Evolutionary conservation across 106 monocot species (phyloP), one percentile per base, ranked within the genome.

Genomic region (Apostasia ramifera): DNA sequence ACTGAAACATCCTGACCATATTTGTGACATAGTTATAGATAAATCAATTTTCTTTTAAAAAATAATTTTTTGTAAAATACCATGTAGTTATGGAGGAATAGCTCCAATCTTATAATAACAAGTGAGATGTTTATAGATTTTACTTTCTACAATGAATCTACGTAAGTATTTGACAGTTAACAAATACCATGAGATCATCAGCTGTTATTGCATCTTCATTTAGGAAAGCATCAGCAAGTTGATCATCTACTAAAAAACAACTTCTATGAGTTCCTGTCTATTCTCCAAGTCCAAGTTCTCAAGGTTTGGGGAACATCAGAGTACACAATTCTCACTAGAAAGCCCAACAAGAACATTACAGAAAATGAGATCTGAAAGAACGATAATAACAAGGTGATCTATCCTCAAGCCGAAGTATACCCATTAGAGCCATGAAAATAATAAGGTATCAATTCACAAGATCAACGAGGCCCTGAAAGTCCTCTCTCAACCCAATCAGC

Each of bases 401-500:
- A 13, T 57, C 46, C 26, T 14, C 37, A 55, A 7, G 48, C 5
- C 53, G 52, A 26, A 15, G 70, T 75, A 62, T 66, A 95, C 95
- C 95, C 92, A 76, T 70, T 92, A 40, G 89, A 46, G 72, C 97
- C 97, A 61, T 97, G 89, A 78, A 92, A 97, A 62, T 82, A 87
- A 73, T 75, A 89, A 52, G 97, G 89, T 78, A 92, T 97, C 79
- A 79, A 50, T 53, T 97, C 82, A n/a, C 85, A 63, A 97, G 97
- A 77, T 97, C 97, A 42, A 97, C 81, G 54, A 97, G 89, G 53
- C 97, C 97, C 65, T 97, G 80, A 72, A 97, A 97, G 51, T 97
- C 97, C 66, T 97, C 92, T 71, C 92, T 92, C 79, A 97, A 83
- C 42, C 97, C 97, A 69, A 97, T 92, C 67, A 92, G 97, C 46